Evolutionary conservation across 192 early-diverging fungal species (phyloP), one percentile per base, ranked within the genome.

Genomic region (Coemansia sp.): DNA sequence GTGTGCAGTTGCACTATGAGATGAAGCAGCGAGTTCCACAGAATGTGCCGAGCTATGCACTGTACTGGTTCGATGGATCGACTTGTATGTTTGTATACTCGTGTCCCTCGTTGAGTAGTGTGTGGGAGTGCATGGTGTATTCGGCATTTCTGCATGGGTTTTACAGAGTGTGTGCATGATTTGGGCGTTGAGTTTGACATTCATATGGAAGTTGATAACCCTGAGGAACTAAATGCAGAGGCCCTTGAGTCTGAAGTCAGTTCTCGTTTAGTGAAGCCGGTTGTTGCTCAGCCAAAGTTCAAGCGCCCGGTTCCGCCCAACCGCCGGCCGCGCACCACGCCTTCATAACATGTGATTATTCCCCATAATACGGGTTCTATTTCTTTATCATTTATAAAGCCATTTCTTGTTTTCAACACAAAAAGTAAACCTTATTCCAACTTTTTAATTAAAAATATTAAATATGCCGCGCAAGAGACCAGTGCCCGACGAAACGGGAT

Each of bases 111-210:
- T 59, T 73, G 8, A 88, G 90, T 55, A 93, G 92, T 72, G 88
- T 98, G 59, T 88, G 90, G 41, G 85, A 92, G 49, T 83, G 90
- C n/a, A 98, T 97, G 96, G 62, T 94, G 32, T 95, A 93, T 74
- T 93, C 93, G 10, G 85, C 93, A 1, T 90, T 86, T 50, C 84
- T 88, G 48, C 69, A 77, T 18, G 86, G 81, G 29, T 82, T 93
- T 93, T 19, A 62, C 91, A 43, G 63, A 73, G 9, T 77, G 61
- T 45, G 82, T 87, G 20, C 83, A 87, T 71, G 77, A 80, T 3
- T 74, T 83, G 45, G 83, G 73, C 8, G 51, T 93, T 20, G 59
- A 73, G 23, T 78, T 93, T 6, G 77, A 73, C 14, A 86, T 88
- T 73, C 92, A 88, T 71, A 52, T 87, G 54, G 89, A 90, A 76